These are phyloP conservation scores for Stephanodiscus triporus DNA, from an alignment of 108 stramenopile genomes.

Conservation along the genomic window DNA sequence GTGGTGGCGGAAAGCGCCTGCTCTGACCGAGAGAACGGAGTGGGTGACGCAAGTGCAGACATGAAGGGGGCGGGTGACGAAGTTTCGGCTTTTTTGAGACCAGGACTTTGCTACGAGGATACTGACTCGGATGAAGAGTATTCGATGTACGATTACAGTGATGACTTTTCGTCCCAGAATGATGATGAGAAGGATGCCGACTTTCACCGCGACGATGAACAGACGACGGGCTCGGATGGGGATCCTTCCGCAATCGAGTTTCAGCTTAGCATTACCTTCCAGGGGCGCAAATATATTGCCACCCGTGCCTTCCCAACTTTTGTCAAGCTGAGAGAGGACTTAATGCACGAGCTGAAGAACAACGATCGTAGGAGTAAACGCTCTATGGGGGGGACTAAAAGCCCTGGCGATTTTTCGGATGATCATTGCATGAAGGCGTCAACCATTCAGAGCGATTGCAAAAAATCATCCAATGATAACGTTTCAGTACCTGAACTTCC, in stretches of 20 bases:
- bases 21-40: neutral
- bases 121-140: slow-evolving; percentile 49
- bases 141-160: slow-evolving; percentile 53
- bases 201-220: slow-evolving; percentile 10
- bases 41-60: neutral
- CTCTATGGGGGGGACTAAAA: slow-evolving; percentile 4
- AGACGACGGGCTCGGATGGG: slow-evolving; percentile 7
- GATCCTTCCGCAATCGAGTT: slow-evolving; percentile 71
- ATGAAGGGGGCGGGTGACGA: neutral
- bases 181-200: slow-evolving; percentile 10
- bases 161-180: slow-evolving; percentile 30
- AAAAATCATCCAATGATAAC: slow-evolving; percentile 1
- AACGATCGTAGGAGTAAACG: slow-evolving; percentile 15
- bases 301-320: slow-evolving; percentile 73
- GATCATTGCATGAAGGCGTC: neutral
- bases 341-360: slow-evolving; percentile 61
- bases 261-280: slow-evolving; percentile 69
- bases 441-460: neutral
- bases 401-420: neutral
- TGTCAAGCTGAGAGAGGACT: slow-evolving; percentile 68
- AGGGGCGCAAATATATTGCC: slow-evolving; percentile 73
- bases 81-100: slow-evolving; percentile 12
- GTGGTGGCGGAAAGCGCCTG: neutral
- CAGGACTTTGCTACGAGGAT: slow-evolving; percentile 35
- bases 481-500: slow-evolving; percentile 76